These are phyloP conservation scores for Scheffersomyces illinoinensis DNA, from an alignment of 1,139 yeast genomes.

Conservation along the genomic window DNA sequence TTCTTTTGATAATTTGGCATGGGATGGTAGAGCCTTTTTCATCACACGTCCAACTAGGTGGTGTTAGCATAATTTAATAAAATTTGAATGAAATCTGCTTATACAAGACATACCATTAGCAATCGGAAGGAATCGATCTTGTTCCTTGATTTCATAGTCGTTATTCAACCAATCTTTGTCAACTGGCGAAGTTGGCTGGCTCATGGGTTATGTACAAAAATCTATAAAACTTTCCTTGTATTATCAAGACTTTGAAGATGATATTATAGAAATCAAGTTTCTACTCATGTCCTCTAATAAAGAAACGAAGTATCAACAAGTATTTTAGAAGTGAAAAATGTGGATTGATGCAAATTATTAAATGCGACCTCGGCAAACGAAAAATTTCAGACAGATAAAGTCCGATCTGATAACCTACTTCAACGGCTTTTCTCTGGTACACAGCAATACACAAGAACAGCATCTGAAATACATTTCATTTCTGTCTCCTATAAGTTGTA, in stretches of 20 bases:
- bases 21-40: constrained; percentile 47
- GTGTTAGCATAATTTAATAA: neutral
- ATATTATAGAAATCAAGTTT: neutral
- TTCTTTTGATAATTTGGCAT: constrained; percentile 51
- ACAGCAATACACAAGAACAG: neutral
- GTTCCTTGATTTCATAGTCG: constrained; percentile 66
- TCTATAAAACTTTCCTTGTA: neutral
- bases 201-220: neutral
- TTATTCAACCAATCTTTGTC: constrained; percentile 17
- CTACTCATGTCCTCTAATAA: neutral
- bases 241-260: neutral
- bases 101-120: constrained; percentile 57
- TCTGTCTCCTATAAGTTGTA: neutral
- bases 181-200: neutral
- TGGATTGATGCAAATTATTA: neutral
- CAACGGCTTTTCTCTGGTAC: neutral
- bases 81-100: neutral
- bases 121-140: constrained; percentile 82
- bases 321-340: neutral
- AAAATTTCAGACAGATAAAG: neutral
- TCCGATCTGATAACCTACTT: neutral
- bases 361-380: neutral
- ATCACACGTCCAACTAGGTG: constrained; percentile 33
- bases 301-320: neutral
- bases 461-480: neutral